Base-by-base conservation (phyloP, 805 yeast species). In the Wickerhamomyces subpelliculosus region DNA sequence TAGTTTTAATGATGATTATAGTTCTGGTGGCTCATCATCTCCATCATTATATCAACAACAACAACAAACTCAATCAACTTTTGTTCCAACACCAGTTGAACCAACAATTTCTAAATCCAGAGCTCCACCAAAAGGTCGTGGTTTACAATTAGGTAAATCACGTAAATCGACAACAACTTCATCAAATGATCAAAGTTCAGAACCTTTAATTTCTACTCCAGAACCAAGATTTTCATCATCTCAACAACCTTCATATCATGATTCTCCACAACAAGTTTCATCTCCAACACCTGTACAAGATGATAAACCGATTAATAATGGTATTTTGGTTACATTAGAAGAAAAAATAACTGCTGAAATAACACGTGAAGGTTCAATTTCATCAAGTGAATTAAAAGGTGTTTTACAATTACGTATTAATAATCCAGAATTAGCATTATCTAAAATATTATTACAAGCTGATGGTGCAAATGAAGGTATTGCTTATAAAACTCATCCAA, bases 401-500 rank as follows among this genome's bases (percentile, higher is more conserved):
- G 94, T 84, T 49, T 68, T 90, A 49, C 95, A 87, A 62, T 68
- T 93, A 57, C 80, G 96, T 58, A 78, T 93, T 46, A 88, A 83
- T 58, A 75, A 88, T 52, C 67, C 83, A n/a, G 74, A 70, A 28
- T 69, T 80, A 47, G 78, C 94, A 12, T 73, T 72, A 48, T 74
- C 87, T 39, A 75, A 74, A 55, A 70, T 93, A 42, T 55, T 73
- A 44, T 65, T 89, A 46, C 60, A 66, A 30, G 69, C 78, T 30
- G 67, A 62, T 18, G 71, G 72, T 23, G 62, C 67, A 30, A 62
- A 71, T 13, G 60, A 68, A 27, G 60, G 76, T 65, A 46, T 78
- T 33, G 88, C 82, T 55, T 93, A 75, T 68, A 89, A 89, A 62
- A 88, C 97, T 13, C 96, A 93, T 67, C 98, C 98, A 46, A 89